These are phyloP conservation scores for Gossypium arboreum DNA, from an alignment of 345 rosid genomes.

Conservation along the genomic window DNA sequence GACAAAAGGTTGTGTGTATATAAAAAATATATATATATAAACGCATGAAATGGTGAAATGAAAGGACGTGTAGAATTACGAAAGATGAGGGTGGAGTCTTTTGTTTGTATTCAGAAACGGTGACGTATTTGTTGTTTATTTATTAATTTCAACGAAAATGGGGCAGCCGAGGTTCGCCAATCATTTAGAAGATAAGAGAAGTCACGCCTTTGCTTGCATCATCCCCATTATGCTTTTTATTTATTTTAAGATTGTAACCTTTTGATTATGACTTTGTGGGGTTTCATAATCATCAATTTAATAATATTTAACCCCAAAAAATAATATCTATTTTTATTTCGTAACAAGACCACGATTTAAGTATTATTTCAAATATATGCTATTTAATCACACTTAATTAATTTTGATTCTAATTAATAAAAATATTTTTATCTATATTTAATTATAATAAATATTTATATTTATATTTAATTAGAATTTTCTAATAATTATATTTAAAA, in stretches of 20 bases:
- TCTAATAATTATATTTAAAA: too few relatives aligned
- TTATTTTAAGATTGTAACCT: background rate
- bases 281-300: background rate
- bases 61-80: background rate
- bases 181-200: slow-evolving; percentile 6
- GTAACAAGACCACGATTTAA: too few relatives aligned
- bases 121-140: background rate
- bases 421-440: too few relatives aligned
- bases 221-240: background rate
- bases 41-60: background rate
- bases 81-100: background rate
- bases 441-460: too few relatives aligned
- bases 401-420: too few relatives aligned
- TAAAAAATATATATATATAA: background rate
- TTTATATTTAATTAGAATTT: too few relatives aligned
- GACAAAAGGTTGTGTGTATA: background rate
- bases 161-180: background rate
- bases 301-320: too few relatives aligned
- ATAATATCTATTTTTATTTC: too few relatives aligned
- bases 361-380: too few relatives aligned
- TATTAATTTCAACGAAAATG: background rate
- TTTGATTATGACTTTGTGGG: background rate
- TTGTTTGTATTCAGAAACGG: background rate
- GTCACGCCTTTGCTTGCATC: slow-evolving; percentile 4
- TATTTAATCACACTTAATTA: too few relatives aligned